Conservation (phyloP, 2,329 filamentous ascomycete genomes). For the Ophiostoma sp. region DNA sequence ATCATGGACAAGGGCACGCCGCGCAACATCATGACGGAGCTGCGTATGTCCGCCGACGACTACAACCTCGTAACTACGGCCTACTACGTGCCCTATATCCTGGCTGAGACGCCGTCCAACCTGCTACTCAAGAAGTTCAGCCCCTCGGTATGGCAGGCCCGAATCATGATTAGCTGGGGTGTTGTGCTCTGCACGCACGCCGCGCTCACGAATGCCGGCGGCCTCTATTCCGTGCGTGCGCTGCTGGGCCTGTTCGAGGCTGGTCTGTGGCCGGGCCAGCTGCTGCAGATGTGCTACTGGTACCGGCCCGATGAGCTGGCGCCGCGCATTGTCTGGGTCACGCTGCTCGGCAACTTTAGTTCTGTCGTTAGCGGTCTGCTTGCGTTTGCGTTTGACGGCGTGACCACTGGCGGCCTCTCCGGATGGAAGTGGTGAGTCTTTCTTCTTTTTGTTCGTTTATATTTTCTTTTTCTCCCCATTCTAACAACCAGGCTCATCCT, state of each 20-base stretch:
- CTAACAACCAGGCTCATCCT: background rate
- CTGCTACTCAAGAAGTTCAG: conserved; percentile 67
- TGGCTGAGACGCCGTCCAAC: conserved; percentile 74
- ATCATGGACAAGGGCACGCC: conserved; percentile 41
- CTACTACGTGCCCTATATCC: conserved; percentile 59
- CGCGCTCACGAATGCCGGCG: conserved; percentile 44
- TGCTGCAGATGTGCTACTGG: conserved; percentile 43
- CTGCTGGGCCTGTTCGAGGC: conserved; percentile 60
- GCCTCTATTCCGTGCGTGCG: conserved; percentile 47
- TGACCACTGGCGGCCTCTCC: background rate
- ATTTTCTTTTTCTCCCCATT: background rate
- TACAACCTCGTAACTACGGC: conserved; percentile 38
- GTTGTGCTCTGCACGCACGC: conserved; percentile 50
- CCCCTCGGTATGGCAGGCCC: conserved; percentile 67
- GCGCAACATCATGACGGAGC: conserved; percentile 39
- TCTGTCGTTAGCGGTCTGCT: background rate
- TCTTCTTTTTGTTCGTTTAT: background rate
- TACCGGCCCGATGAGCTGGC: conserved; percentile 45
- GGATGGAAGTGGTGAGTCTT: background rate
- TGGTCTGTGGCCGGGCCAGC: conserved; percentile 61
- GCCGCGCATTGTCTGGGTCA: conserved; percentile 42
- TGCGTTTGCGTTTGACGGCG: background rate
- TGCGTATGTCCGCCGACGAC: conserved; percentile 37
- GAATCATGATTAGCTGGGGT: conserved; percentile 61
- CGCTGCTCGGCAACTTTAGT: conserved; percentile 31